Conservation (phyloP, 345 rosid genomes). For the Fremontodendron californicum region DNA sequence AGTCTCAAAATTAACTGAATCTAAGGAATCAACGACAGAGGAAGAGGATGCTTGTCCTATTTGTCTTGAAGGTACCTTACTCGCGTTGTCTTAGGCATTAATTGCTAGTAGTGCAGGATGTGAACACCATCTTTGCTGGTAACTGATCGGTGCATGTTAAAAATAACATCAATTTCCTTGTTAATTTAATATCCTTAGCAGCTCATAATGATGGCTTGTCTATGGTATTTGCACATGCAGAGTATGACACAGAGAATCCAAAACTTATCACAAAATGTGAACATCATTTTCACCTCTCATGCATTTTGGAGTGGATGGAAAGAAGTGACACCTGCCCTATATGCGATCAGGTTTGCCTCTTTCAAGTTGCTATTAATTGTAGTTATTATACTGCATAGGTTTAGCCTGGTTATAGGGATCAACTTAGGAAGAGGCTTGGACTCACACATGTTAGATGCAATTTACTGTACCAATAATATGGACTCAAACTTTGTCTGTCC, state of each 20-base stretch:
- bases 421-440: too few relatives aligned
- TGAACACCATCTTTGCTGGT: background rate
- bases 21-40: constrained; percentile 27
- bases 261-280: constrained; percentile 66
- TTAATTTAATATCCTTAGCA: background rate
- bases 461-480: background rate
- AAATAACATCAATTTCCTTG: background rate
- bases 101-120: background rate
- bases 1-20: constrained; percentile 36
- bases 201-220: constrained; percentile 11
- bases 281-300: too few relatives aligned
- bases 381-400: background rate
- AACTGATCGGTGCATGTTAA: background rate
- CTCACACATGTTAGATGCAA: background rate
- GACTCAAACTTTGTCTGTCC: background rate
- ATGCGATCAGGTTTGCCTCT: too few relatives aligned
- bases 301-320: too few relatives aligned
- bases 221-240: constrained; percentile 38
- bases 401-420: background rate
- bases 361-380: background rate
- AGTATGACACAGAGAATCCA: constrained; percentile 77
- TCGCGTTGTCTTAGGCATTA: background rate
- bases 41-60: too few relatives aligned
- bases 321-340: too few relatives aligned
- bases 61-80: constrained; percentile 67